These are phyloP conservation scores for Acrocalymma vagum DNA, from an alignment of 2,329 filamentous ascomycete genomes.

Conservation along the genomic window DNA sequence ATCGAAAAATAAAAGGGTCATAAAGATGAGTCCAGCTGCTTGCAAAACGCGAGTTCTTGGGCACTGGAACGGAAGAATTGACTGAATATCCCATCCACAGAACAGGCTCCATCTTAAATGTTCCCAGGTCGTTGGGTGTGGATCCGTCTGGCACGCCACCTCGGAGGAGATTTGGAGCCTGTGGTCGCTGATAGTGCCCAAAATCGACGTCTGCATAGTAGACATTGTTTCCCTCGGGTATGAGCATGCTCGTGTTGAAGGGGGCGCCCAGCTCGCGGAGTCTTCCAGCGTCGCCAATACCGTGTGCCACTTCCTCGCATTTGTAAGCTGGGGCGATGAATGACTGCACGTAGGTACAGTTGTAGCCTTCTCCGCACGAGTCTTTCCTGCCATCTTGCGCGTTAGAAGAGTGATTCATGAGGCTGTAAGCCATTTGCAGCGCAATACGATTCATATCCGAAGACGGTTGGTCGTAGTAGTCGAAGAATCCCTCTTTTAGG, in stretches of 20 bases:
- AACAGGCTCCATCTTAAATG: slow-evolving; percentile 44
- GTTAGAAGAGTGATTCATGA: slow-evolving; percentile 31
- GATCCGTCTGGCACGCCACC: slow-evolving; percentile 36
- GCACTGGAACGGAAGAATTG: slow-evolving; percentile 33
- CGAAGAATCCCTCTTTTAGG: slow-evolving; percentile 33
- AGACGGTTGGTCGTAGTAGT: slow-evolving; percentile 47
- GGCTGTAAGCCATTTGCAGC: slow-evolving; percentile 37
- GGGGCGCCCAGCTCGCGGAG: slow-evolving; percentile 35
- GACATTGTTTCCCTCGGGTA: slow-evolving; percentile 35
- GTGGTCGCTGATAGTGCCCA: slow-evolving; percentile 39
- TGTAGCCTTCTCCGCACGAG: slow-evolving; percentile 45
- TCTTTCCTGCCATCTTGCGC: slow-evolving; percentile 40
- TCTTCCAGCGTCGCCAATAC: slow-evolving; percentile 23
- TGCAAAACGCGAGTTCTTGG: slow-evolving; percentile 26
- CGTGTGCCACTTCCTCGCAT: slow-evolving; percentile 37
- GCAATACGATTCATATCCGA: slow-evolving; percentile 37
- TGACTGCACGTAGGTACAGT: slow-evolving; percentile 42
- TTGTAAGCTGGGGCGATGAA: slow-evolving; percentile 44
- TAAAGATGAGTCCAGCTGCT: slow-evolving; percentile 38
- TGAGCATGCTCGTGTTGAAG: slow-evolving; percentile 40
- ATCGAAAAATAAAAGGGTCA: slow-evolving; percentile 40
- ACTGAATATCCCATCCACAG: slow-evolving; percentile 45
- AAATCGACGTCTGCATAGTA: slow-evolving; percentile 39
- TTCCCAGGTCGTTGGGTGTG: slow-evolving; percentile 32
- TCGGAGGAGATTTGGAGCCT: slow-evolving; percentile 27